Conservation (phyloP, 768 basidiomycete species). For the Auriscalpium orientale region DNA sequence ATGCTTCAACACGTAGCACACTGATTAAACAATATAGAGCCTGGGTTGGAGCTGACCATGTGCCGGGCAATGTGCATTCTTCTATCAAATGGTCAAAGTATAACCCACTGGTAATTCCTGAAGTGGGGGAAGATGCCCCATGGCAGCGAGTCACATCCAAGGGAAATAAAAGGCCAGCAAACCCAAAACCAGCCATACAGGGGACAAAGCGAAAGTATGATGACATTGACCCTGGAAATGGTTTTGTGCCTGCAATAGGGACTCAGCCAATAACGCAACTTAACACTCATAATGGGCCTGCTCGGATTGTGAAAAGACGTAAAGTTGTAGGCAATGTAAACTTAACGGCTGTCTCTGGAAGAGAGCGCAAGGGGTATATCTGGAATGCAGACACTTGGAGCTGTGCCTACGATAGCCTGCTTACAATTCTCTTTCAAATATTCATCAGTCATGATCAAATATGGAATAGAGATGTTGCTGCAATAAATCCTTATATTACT, state of each 20-base stretch:
- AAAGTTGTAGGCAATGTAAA: neutral
- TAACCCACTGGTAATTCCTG: neutral
- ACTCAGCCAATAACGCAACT: neutral
- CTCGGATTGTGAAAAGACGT: too few species aligned
- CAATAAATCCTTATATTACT: neutral
- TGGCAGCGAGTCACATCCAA: neutral
- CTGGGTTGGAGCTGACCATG: neutral
- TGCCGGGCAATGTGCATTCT: neutral
- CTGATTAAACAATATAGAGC: neutral
- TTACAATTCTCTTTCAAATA: neutral
- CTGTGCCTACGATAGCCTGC: slow-evolving; percentile 6
- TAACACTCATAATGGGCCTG: neutral
- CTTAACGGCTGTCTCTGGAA: too few species aligned
- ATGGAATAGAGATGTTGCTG: neutral
- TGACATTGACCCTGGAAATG: neutral
- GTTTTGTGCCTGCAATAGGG: neutral
- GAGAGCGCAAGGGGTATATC: neutral
- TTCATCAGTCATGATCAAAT: neutral
- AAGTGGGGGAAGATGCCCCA: neutral
- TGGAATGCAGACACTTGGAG: neutral
- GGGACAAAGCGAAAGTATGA: neutral
- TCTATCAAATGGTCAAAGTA: neutral
- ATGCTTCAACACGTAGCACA: neutral
- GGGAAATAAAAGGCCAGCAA: neutral
- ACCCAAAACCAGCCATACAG: neutral